Evolutionary conservation across 139 green algal genomes (phyloP).

Genomic region (Closterium sp.): DNA sequence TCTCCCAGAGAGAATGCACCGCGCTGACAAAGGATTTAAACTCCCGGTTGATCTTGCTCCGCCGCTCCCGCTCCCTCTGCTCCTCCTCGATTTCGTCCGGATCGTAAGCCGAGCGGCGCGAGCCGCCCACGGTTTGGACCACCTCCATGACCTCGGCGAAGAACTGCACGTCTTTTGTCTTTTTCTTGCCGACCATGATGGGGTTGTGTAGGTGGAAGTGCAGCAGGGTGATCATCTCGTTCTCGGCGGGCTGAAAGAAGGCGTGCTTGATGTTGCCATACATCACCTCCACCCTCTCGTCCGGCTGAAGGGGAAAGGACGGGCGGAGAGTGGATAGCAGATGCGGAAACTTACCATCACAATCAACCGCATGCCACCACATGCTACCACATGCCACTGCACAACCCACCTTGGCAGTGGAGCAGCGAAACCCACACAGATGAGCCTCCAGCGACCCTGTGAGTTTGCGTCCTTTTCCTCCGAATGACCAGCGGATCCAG

Average conservation of each 20-base stretch:
- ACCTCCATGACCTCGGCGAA: constrained; percentile 94
- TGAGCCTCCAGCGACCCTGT: constrained; percentile 90
- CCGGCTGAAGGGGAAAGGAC: too few relatives aligned
- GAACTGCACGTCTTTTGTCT: constrained; percentile 96
- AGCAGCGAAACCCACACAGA: constrained; percentile 94
- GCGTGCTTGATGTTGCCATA: constrained; percentile 96
- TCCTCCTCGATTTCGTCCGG: constrained; percentile 99
- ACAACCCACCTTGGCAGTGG: constrained; percentile 4
- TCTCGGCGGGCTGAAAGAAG: constrained; percentile 88
- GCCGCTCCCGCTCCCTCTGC: constrained; percentile 88
- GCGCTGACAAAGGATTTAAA: constrained; percentile 69
- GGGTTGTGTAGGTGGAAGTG: constrained; percentile 97
- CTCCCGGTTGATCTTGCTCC: constrained; percentile 89
- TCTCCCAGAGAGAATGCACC: constrained; percentile 81
- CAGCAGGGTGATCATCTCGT: constrained; percentile 95
- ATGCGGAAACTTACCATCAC: not conserved
- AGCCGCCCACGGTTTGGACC: constrained; percentile 88
- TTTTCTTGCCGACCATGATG: constrained; percentile 99
- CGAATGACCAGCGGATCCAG: constrained; percentile 88
- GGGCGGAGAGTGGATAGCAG: not conserved
- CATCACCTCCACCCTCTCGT: constrained; percentile 93
- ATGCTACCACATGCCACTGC: not conserved
- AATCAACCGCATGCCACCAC: not conserved
- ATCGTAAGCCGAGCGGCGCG: constrained; percentile 80
- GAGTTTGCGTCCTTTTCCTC: constrained; percentile 85